Evolutionary conservation across 106 monocot genomes (phyloP).

Genomic region (Ottelia alismoides): DNA sequence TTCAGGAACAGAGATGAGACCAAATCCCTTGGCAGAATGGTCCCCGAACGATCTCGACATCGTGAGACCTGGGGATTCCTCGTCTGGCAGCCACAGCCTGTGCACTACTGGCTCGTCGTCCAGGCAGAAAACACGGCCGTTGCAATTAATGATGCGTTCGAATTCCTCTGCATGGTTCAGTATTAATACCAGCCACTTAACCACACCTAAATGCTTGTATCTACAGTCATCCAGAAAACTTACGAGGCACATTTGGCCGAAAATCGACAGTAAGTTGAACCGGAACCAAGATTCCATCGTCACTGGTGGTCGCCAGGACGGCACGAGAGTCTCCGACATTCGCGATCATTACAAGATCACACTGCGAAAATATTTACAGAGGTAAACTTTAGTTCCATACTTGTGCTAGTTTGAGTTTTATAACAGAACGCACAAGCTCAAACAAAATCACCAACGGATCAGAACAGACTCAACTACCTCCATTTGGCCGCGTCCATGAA

Average conservation of each 20-base stretch:
- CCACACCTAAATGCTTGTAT: too few species aligned
- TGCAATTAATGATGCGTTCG: constrained; percentile 62
- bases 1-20: constrained; percentile 78
- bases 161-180: too few species aligned
- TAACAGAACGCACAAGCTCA: too few species aligned
- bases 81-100: constrained; percentile 68
- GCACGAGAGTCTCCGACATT: constrained; percentile 96
- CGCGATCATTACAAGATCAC: constrained; percentile 58
- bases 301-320: constrained; percentile 56
- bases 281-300: constrained; percentile 46
- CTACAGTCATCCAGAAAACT: too few species aligned
- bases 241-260: constrained; percentile 72
- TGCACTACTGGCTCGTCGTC: constrained; percentile 71
- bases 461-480: too few species aligned
- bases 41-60: constrained; percentile 98
- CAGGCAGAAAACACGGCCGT: constrained; percentile 72
- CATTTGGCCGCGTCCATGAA: too few species aligned
- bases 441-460: too few species aligned
- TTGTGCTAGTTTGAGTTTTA: too few species aligned
- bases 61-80: constrained; percentile 58
- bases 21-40: constrained; percentile 60
- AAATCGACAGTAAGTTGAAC: constrained; percentile 77
- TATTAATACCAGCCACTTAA: too few species aligned
- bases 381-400: too few species aligned
- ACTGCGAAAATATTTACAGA: too few species aligned